Evolutionary conservation across 495 filamentous ascomycete species (phyloP).

Genomic region (Lasiosphaeris hirsuta): DNA sequence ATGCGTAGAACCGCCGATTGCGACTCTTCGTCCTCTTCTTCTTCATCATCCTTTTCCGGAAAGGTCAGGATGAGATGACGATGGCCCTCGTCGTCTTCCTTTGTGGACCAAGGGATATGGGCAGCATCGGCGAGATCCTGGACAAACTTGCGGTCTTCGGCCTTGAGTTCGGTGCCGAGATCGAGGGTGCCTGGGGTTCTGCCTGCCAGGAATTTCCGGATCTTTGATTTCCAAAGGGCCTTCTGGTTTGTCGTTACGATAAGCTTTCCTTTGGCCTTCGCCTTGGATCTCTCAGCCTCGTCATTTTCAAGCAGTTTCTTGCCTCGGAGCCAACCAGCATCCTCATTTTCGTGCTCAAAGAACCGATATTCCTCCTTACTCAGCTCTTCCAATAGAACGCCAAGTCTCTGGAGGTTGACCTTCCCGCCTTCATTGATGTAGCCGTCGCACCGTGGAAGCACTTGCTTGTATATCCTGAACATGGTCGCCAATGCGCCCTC

Average conservation of each 20-base stretch:
- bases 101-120: constrained; percentile 75
- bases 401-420: constrained; percentile 80
- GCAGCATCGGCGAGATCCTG: constrained; percentile 82
- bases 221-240: constrained; percentile 67
- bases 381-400: constrained; percentile 75
- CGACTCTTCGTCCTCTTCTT: constrained; percentile 77
- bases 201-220: constrained; percentile 76
- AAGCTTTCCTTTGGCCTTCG: constrained; percentile 60
- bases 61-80: constrained; percentile 75
- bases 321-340: constrained; percentile 84
- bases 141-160: constrained; percentile 86
- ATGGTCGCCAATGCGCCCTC: constrained; percentile 93
- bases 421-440: constrained; percentile 95
- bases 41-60: constrained; percentile 50
- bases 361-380: constrained; percentile 79
- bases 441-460: constrained; percentile 81
- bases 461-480: constrained; percentile 94
- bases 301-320: constrained; percentile 60
- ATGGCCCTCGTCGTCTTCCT: constrained; percentile 72
- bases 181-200: constrained; percentile 56
- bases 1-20: constrained; percentile 79
- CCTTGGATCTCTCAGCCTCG: constrained; percentile 48
- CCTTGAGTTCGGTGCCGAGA: constrained; percentile 70
- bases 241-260: constrained; percentile 80
- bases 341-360: constrained; percentile 86